These are phyloP conservation scores for Tremella yokohamensis DNA, from an alignment of 768 basidiomycete species.

Conservation along the genomic window DNA sequence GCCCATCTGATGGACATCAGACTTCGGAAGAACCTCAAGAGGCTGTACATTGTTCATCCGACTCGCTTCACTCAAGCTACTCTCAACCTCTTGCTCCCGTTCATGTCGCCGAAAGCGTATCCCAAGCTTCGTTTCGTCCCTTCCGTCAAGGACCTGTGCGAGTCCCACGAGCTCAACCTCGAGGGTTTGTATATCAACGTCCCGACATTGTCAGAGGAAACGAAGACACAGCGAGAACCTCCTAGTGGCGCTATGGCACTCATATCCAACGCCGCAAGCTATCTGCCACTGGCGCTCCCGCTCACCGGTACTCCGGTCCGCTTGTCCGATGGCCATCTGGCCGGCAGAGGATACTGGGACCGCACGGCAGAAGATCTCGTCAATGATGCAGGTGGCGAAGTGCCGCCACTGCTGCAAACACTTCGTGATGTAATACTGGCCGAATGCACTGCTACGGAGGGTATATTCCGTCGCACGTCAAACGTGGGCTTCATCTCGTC, in stretches of 20 bases:
- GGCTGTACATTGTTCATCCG: conserved; percentile 42
- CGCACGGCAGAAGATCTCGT: conserved; percentile 18
- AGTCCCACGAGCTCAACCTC: conserved; percentile 19
- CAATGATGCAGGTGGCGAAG: conserved; percentile 3
- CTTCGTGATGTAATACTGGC: conserved; percentile 28
- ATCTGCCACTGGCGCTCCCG: conserved; percentile 2
- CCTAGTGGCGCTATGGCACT: conserved; percentile 13
- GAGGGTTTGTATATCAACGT: conserved; percentile 23
- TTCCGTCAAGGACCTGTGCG: conserved; percentile 22
- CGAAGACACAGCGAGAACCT: conserved; percentile 12
- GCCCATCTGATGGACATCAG: conserved; percentile 5
- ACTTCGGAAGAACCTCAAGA: conserved; percentile 36
- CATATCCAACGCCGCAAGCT: background rate
- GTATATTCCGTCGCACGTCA: conserved; percentile 31
- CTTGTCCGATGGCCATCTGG: background rate
- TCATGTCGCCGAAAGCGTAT: conserved; percentile 40
- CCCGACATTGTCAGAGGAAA: conserved; percentile 24
- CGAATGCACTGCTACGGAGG: conserved; percentile 26
- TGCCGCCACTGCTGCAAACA: conserved; percentile 18
- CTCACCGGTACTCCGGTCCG: background rate
- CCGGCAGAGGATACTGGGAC: conserved; percentile 25
- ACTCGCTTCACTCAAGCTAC: conserved; percentile 37
- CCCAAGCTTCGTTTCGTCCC: conserved; percentile 33
- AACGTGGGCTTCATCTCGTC: conserved; percentile 40
- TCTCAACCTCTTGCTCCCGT: conserved; percentile 28